phyloP scores from a whole-genome alignment of 2,329 filamentous ascomycete genomes.

The Trichoderma sp. region DNA sequence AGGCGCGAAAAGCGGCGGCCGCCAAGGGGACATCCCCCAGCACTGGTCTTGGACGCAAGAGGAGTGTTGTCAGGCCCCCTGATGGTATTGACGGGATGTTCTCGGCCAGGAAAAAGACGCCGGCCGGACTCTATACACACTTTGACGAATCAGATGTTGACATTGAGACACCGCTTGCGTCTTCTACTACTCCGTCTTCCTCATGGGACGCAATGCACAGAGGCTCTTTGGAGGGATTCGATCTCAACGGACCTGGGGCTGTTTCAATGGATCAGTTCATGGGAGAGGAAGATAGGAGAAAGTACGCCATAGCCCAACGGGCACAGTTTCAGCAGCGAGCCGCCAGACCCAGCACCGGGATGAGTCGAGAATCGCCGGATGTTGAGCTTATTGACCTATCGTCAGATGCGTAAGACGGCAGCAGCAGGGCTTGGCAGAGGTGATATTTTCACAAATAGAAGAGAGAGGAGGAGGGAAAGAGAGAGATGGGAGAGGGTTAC shows the following conservation, averaged over 20 bases:
- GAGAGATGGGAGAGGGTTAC: neutral
- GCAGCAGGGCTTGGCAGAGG: neutral
- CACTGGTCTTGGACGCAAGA: conserved; percentile 43
- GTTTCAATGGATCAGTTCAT: conserved; percentile 72
- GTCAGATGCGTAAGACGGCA: neutral
- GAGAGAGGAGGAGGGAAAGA: too few relatives aligned
- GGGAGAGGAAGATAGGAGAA: conserved; percentile 70
- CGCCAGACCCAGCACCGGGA: neutral
- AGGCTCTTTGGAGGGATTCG: conserved; percentile 64
- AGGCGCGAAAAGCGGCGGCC: conserved; percentile 41
- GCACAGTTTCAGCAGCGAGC: conserved; percentile 39
- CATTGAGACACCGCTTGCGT: neutral
- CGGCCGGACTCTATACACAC: conserved; percentile 67
- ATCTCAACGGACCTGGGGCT: conserved; percentile 53
- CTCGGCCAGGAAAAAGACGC: conserved; percentile 63
- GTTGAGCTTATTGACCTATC: conserved; percentile 19
- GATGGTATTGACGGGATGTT: conserved; percentile 76
- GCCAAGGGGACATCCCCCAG: conserved; percentile 28
- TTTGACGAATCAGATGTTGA: conserved; percentile 23
- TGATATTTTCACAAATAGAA: neutral
- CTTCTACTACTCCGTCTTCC: conserved; percentile 6
- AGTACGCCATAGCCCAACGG: conserved; percentile 68
- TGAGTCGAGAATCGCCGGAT: neutral
- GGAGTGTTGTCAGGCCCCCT: conserved; percentile 66
- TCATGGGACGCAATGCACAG: conserved; percentile 29